These are phyloP conservation scores for Starmera dryadoides DNA, from an alignment of 805 yeast species.

Conservation along the genomic window DNA sequence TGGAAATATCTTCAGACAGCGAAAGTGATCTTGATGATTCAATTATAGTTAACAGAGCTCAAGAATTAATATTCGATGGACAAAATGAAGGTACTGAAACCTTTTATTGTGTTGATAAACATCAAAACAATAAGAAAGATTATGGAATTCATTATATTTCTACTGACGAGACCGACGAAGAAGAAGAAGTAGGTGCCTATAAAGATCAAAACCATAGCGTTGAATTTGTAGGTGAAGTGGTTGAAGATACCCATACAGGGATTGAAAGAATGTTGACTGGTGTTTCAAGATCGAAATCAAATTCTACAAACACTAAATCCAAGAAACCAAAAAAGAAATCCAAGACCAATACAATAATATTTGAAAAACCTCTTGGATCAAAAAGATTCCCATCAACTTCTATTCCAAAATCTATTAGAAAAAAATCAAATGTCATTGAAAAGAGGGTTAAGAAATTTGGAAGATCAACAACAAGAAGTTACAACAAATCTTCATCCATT, in stretches of 20 bases:
- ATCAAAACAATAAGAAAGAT: not conserved
- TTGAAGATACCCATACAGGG: not conserved
- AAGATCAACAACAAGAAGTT: not conserved
- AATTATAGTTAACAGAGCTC: not conserved
- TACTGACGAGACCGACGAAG: too few species aligned
- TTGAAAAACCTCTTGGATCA: not conserved
- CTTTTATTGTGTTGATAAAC: not conserved
- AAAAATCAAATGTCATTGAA: not conserved
- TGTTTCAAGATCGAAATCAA: not conserved
- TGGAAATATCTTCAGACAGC: not conserved
- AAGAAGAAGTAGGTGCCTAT: too few species aligned
- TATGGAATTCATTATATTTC: slow-evolving; percentile 1
- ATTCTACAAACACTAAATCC: not conserved
- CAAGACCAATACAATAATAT: not conserved
- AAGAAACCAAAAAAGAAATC: not conserved
- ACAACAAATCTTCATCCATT: not conserved
- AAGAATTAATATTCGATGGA: not conserved
- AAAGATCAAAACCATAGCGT: too few species aligned
- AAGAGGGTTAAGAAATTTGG: not conserved
- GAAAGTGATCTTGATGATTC: slow-evolving; percentile 2
- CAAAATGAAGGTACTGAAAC: not conserved
- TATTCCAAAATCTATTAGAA: too few species aligned
- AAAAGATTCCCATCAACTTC: too few species aligned
- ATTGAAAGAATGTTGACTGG: slow-evolving; percentile 1
- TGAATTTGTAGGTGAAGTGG: slow-evolving; percentile 1